Percentiles rank a stretch among this genome's conserved stretches.
Conservation (phyloP, 305 asterid species). For the Fraxinus baroniana region DNA sequence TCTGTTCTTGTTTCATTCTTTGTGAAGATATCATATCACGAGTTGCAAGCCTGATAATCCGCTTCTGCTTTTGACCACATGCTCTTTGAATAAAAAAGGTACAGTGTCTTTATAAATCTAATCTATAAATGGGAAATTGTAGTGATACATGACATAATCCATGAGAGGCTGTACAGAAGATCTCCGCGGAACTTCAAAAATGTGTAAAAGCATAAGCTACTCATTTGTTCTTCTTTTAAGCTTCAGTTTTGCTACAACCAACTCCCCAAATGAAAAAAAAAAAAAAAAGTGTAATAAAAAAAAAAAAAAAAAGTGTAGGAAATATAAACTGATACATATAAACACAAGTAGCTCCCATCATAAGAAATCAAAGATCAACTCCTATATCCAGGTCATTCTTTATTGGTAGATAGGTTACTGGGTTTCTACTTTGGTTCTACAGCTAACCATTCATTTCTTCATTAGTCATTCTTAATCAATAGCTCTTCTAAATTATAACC, state of each 20-base stretch:
- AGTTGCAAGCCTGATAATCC: neutral
- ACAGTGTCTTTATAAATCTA: neutral
- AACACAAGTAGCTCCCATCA: neutral
- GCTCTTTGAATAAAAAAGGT: neutral
- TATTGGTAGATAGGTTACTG: neutral
- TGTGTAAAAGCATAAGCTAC: neutral
- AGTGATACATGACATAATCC: neutral
- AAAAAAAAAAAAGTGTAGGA: too few relatives aligned
- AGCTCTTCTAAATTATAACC: too few relatives aligned
- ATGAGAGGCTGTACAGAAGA: neutral
- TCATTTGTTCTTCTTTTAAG: neutral
- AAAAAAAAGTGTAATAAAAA: too few relatives aligned
- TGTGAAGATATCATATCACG: neutral
- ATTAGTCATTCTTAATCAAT: neutral
- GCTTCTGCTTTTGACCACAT: neutral
- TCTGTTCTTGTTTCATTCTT: neutral
- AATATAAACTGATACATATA: neutral
- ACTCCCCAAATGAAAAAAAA: neutral
- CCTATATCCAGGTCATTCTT: neutral
- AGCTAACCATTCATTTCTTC: neutral
- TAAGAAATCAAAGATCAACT: neutral
- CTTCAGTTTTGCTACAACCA: neutral
- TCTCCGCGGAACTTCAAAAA: neutral
- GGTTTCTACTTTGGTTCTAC: neutral
- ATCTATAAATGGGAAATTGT: neutral